A percentile compares a stretch with the other conserved stretches of the same genome.
These are phyloP conservation scores for Nicotiana undulata DNA, from an alignment of 257 asterid species.

Conservation along the genomic window DNA sequence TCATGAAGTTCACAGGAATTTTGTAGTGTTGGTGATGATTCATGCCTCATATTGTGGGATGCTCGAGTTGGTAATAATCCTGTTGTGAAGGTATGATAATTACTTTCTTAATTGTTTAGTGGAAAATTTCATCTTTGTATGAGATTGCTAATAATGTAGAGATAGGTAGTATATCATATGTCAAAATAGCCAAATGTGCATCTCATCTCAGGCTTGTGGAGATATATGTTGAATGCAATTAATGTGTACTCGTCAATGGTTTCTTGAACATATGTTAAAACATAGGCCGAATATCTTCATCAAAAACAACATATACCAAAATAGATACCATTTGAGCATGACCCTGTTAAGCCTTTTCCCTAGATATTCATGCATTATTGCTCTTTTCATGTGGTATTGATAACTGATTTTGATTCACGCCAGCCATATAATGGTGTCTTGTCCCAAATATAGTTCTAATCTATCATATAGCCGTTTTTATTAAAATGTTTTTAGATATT, in stretches of 20 bases:
- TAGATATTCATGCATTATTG: background rate
- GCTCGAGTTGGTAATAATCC: slow-evolving; percentile 75
- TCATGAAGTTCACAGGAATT: slow-evolving; percentile 85
- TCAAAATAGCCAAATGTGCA: background rate
- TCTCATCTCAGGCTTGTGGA: background rate
- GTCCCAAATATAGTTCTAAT: background rate
- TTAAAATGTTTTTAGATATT: background rate
- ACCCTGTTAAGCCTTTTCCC: background rate
- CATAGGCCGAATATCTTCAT: background rate
- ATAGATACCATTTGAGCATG: background rate
- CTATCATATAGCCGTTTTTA: background rate
- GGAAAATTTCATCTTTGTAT: background rate
- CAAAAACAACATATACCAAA: background rate
- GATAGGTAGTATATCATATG: background rate
- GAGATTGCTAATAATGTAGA: background rate
- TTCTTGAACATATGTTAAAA: background rate
- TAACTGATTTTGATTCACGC: background rate
- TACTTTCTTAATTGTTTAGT: background rate
- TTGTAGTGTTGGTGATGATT: slow-evolving; percentile 98
- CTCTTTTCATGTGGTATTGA: background rate
- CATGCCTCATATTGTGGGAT: slow-evolving; percentile 96
- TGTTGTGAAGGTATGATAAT: slow-evolving; percentile 50
- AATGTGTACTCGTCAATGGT: background rate
- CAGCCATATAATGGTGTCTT: background rate
- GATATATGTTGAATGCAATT: background rate